A percentile compares a stretch with the other conserved stretches of the same genome.
Evolutionary conservation across 2,329 filamentous ascomycete species (phyloP).

Genomic region (Ascochyta clinopodiicola): DNA sequence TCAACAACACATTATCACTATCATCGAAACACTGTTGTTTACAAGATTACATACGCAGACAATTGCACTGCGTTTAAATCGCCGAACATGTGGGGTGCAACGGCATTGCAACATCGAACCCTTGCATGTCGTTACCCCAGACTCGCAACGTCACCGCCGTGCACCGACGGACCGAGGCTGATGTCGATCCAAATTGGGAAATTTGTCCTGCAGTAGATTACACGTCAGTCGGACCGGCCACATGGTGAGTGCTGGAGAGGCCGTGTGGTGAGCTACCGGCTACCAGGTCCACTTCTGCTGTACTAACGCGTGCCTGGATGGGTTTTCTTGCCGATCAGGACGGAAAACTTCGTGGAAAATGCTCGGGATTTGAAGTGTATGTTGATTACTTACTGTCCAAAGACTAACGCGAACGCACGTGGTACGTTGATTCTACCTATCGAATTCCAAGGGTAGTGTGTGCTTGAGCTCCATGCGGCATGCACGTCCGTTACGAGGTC

Average conservation of each 20-base stretch:
- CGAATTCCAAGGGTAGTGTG: not conserved
- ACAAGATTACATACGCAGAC: not conserved
- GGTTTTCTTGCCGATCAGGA: not conserved
- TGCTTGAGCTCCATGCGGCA: not conserved
- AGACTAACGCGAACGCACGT: not conserved
- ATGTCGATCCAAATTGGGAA: not conserved
- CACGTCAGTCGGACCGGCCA: not conserved
- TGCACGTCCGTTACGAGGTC: not conserved
- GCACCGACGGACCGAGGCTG: slow-evolving; percentile 2
- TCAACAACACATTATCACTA: too few relatives aligned
- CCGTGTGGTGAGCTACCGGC: not conserved
- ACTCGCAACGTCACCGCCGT: slow-evolving; percentile 2
- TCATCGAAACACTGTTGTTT: not conserved
- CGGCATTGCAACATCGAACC: slow-evolving; percentile 21
- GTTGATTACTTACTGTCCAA: not conserved
- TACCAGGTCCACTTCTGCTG: slow-evolving; percentile 4
- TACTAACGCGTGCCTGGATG: not conserved
- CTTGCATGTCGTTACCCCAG: slow-evolving; percentile 21
- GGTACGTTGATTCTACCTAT: not conserved
- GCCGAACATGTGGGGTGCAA: not conserved
- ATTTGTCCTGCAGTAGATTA: slow-evolving; percentile 10
- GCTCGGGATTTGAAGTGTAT: not conserved
- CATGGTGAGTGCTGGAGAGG: not conserved
- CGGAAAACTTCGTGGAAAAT: slow-evolving; percentile 9
- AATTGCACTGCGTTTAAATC: not conserved